Conservation (phyloP, 163 green algal genomes). For the Prototheca cutis region DNA sequence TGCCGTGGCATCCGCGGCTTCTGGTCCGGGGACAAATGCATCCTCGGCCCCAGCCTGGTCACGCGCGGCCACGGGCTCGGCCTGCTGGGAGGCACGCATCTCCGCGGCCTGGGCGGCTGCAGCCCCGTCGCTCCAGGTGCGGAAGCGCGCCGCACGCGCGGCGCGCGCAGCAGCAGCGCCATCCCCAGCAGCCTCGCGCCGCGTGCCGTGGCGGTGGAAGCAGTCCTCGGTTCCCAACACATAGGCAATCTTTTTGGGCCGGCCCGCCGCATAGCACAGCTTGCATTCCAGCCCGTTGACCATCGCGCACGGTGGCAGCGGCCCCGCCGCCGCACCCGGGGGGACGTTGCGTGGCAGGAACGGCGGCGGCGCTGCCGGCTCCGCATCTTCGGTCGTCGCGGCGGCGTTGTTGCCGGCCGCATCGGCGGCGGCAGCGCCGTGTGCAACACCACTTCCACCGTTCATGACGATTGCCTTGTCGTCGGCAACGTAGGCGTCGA, state of each 20-base stretch:
- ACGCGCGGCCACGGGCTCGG: not conserved
- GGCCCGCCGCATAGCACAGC: conserved; percentile 38
- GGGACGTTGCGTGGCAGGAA: conserved; percentile 51
- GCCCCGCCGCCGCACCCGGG: not conserved
- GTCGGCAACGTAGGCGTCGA: conserved; percentile 46
- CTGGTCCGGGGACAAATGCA: too few species aligned
- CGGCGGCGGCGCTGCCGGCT: conserved; percentile 5
- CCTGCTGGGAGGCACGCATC: not conserved
- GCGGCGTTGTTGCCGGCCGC: not conserved
- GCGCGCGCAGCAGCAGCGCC: not conserved
- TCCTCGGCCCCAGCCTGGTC: not conserved
- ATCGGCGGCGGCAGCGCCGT: not conserved
- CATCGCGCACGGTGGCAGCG: conserved; percentile 12
- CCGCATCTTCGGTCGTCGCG: conserved; percentile 14
- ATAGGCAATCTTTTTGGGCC: conserved; percentile 68
- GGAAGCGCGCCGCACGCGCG: conserved; percentile 8
- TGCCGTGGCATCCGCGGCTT: too few species aligned
- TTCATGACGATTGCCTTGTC: too few species aligned
- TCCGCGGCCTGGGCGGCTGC: not conserved
- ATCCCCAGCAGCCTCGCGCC: not conserved
- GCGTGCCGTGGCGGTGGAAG: conserved; percentile 46
- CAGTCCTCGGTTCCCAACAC: conserved; percentile 92
- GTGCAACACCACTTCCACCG: too few species aligned
- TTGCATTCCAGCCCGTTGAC: conserved; percentile 95
- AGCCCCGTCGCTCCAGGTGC: conserved; percentile 4